These are phyloP conservation scores for Psilocybe subaeruginosa DNA, from an alignment of 768 basidiomycete species.

Conservation along the genomic window DNA sequence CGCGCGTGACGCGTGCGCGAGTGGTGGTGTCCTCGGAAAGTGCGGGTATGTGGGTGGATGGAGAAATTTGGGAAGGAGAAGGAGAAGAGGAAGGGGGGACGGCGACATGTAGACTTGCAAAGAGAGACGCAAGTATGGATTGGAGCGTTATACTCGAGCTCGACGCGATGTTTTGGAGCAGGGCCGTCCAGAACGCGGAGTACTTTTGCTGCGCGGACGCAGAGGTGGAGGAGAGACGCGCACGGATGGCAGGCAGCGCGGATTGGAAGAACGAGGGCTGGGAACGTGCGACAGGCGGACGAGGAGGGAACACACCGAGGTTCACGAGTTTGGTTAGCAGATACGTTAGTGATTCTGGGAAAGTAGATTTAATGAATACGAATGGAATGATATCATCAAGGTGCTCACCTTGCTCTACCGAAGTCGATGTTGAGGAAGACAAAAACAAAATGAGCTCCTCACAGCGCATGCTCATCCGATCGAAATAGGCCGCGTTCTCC, in stretches of 20 bases:
- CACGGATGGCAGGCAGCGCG: slow-evolving; percentile 51
- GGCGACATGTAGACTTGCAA: slow-evolving; percentile 28
- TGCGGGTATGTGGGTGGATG: slow-evolving; percentile 19
- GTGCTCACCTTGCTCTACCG: background rate
- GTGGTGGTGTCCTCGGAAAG: slow-evolving; percentile 16
- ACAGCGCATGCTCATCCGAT: slow-evolving; percentile 50
- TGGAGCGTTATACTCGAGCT: slow-evolving; percentile 46
- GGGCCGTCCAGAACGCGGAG: slow-evolving; percentile 49
- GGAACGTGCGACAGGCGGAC: slow-evolving; percentile 50
- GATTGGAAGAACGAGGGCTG: slow-evolving; percentile 74
- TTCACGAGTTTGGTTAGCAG: slow-evolving; percentile 70
- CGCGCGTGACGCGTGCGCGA: slow-evolving; percentile 51
- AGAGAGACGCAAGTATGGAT: slow-evolving; percentile 61
- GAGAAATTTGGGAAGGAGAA: background rate
- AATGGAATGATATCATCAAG: background rate
- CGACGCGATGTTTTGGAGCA: slow-evolving; percentile 53
- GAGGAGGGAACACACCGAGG: slow-evolving; percentile 64
- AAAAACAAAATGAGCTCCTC: slow-evolving; percentile 54
- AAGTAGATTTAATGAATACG: slow-evolving; percentile 33
- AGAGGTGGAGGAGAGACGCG: slow-evolving; percentile 29
- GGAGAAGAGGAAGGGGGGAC: slow-evolving; percentile 34
- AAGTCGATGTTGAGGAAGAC: slow-evolving; percentile 27
- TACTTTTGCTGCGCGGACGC: slow-evolving; percentile 35
- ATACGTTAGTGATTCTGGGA: slow-evolving; percentile 44
- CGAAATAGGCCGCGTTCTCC: slow-evolving; percentile 60